These are phyloP conservation scores for Dryadomyces quercivorus DNA, from an alignment of 2,329 filamentous ascomycete genomes.

Conservation along the genomic window DNA sequence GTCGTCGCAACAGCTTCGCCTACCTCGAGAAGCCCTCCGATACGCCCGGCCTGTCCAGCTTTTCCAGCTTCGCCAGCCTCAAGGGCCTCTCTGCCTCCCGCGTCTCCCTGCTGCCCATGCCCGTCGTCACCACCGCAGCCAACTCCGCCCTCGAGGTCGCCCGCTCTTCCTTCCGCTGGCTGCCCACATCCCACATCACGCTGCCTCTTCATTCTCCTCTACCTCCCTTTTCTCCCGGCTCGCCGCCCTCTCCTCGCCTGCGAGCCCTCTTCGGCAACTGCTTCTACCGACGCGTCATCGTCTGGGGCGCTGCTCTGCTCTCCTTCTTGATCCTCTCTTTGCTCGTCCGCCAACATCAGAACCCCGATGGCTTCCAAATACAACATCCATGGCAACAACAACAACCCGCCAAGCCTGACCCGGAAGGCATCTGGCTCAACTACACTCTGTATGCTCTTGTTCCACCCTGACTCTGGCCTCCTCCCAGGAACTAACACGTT, in stretches of 20 bases:
- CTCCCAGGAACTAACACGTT: not conserved
- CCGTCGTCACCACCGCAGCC: slow-evolving; percentile 8
- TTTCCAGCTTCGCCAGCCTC: slow-evolving; percentile 7
- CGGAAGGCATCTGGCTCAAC: slow-evolving; percentile 21
- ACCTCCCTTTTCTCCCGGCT: not conserved
- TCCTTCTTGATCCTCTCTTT: slow-evolving; percentile 12
- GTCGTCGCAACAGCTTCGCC: slow-evolving; percentile 12
- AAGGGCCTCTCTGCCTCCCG: slow-evolving; percentile 6
- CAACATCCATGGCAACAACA: slow-evolving; percentile 13
- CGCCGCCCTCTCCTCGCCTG: slow-evolving; percentile 3
- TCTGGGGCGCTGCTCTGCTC: slow-evolving; percentile 32
- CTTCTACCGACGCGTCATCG: slow-evolving; percentile 37
- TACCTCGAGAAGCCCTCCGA: slow-evolving; percentile 8
- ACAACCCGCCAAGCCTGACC: slow-evolving; percentile 17
- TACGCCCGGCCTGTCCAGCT: slow-evolving; percentile 4
- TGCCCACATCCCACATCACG: slow-evolving; percentile 5
- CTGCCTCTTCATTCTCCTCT: slow-evolving; percentile 7
- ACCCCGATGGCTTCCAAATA: slow-evolving; percentile 12
- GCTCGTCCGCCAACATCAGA: slow-evolving; percentile 11
- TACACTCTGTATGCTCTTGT: slow-evolving; percentile 26
- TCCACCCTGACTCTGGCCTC: not conserved
- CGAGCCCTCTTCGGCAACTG: slow-evolving; percentile 33
- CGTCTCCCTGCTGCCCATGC: slow-evolving; percentile 10
- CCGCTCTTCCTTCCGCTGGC: slow-evolving; percentile 9
- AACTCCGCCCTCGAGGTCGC: slow-evolving; percentile 9